Evolutionary conservation across 2,329 filamentous ascomycete genomes (phyloP), one percentile per base, ranked within the genome.

Genomic region (Verticillium alfalfae): DNA sequence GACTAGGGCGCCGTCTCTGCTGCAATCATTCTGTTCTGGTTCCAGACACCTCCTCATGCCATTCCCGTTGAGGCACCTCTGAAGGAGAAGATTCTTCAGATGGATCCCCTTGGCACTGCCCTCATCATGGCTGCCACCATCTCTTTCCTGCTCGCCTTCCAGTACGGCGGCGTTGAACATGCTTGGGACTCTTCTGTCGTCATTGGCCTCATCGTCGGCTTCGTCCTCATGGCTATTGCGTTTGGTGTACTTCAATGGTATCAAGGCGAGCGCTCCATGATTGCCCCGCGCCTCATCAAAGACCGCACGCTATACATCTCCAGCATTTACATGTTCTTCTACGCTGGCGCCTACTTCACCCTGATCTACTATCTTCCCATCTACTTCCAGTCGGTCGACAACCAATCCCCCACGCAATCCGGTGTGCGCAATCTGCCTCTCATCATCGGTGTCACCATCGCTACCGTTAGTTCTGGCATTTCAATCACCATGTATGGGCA

Each of bases 131-230:
- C 71, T 0, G 68, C 76, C 13, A 72, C 81, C 8, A 70, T 82
- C 22, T 83, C 78, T 63, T 71, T 83, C 18, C 67, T 84, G 0
- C 71, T 84, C 0, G 81, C 81, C n/a, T 70, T 84, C 6, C 79
- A 83, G 62, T 84, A 79, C 79, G 78, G 78, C 34, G 78, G 77
- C 9, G 69, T 69, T 34, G 72, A 71, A 60, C 76, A 78, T 52
- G 61, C 65, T 8, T 59, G 58, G 58, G 36, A 38, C 34, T 34
- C 41, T 6, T 34, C 34, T n/a, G 34, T 34, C 15, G 56, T 39
- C 34, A 39, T 57, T 18, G 56, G 36, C 9, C 34, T 57, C 56
- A 34, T 57, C 16, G 8, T 36, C 16, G 56, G 26, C 34, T 34
- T 34, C 56, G 56, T 36, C 16, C 26, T 57, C 34, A 57, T 57